These are phyloP conservation scores for Tulasnella calospora DNA, from an alignment of 768 basidiomycete genomes.

Conservation along the genomic window DNA sequence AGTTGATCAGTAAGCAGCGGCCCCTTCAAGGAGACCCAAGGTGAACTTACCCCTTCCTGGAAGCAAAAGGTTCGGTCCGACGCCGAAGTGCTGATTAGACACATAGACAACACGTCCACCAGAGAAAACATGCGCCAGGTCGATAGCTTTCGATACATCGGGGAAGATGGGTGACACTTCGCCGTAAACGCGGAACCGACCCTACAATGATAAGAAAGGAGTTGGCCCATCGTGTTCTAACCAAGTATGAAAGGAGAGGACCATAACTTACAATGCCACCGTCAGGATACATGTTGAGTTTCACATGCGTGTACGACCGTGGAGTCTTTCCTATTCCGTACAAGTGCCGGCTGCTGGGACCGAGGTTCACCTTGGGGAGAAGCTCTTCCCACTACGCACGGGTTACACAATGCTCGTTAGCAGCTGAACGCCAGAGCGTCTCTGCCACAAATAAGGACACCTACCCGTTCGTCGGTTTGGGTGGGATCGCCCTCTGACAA, in stretches of 20 bases:
- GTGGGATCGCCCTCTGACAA: conserved; percentile 40
- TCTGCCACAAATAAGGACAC: conserved; percentile 29
- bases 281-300: conserved; percentile 93
- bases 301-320: conserved; percentile 65
- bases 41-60: conserved; percentile 67
- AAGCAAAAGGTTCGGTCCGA: conserved; percentile 83
- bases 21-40: conserved; percentile 6
- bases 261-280: conserved; percentile 77
- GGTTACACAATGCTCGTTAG: background rate
- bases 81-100: conserved; percentile 94
- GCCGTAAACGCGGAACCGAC: conserved; percentile 89
- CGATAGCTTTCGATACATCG: conserved; percentile 49
- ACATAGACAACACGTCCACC: conserved; percentile 79
- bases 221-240: conserved; percentile 16
- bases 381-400: conserved; percentile 63
- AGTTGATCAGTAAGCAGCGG: background rate
- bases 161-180: conserved; percentile 63
- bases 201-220: conserved; percentile 44
- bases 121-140: conserved; percentile 85
- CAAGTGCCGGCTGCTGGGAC: conserved; percentile 82
- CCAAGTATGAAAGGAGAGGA: conserved; percentile 25
- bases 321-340: conserved; percentile 62
- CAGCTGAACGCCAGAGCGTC: background rate
- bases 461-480: conserved; percentile 51
- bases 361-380: conserved; percentile 67